Conservation (phyloP, 306 rosid species). For the Dryas octopetala region DNA sequence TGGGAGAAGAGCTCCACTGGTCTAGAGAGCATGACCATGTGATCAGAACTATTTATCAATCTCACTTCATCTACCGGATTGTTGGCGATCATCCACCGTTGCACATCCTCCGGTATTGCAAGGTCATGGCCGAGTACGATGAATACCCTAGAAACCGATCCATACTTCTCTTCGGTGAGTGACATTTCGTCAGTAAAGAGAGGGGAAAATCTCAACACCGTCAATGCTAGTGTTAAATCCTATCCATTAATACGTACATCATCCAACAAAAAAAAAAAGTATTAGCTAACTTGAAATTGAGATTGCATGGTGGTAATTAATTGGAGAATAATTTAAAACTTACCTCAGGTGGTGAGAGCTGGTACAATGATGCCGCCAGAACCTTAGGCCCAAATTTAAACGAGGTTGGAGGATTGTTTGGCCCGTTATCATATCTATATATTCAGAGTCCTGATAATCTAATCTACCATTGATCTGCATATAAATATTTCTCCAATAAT, state of each 20-base stretch:
- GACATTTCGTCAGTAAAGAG: slow-evolving; percentile 18
- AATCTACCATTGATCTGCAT: not conserved
- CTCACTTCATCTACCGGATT: slow-evolving; percentile 31
- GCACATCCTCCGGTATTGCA: slow-evolving; percentile 17
- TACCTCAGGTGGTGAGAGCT: slow-evolving; percentile 45
- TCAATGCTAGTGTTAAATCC: slow-evolving; percentile 35
- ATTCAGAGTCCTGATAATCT: not conserved
- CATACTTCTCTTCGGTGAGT: slow-evolving; percentile 23
- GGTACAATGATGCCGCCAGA: slow-evolving; percentile 31
- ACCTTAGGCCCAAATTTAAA: slow-evolving; percentile 21
- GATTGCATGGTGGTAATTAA: too few species aligned
- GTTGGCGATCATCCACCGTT: slow-evolving; percentile 23
- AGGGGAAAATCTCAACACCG: slow-evolving; percentile 27
- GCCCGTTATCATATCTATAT: slow-evolving; percentile 10
- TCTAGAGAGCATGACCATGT: slow-evolving; percentile 51
- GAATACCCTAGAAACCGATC: slow-evolving; percentile 22
- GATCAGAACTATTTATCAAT: slow-evolving; percentile 38
- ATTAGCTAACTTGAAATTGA: too few species aligned
- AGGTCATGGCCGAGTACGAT: slow-evolving; percentile 16
- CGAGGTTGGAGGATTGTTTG: slow-evolving; percentile 18
- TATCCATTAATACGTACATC: not conserved
- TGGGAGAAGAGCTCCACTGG: slow-evolving; percentile 24
- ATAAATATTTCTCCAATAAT: too few species aligned
- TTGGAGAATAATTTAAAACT: too few species aligned
- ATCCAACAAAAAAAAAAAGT: not conserved